Conservation (phyloP, 2,329 filamentous ascomycete genomes). For the Pseudogymnoascus sp. region DNA sequence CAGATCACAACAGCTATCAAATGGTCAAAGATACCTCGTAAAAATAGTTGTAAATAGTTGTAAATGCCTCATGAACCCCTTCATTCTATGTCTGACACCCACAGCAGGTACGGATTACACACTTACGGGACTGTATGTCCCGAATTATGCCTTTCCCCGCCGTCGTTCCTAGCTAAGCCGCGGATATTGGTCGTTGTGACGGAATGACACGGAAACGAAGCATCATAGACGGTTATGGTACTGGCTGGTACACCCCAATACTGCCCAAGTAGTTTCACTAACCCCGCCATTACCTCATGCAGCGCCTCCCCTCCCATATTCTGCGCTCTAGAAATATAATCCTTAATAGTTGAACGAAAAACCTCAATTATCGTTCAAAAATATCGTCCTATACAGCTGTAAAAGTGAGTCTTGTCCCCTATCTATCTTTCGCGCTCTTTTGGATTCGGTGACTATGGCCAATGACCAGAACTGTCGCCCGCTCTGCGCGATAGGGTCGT, state of each 20-base stretch:
- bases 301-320: neutral
- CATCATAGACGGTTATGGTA: slow-evolving; percentile 2
- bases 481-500: neutral
- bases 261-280: neutral
- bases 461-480: neutral
- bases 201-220: slow-evolving; percentile 7
- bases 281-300: slow-evolving; percentile 5
- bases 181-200: slow-evolving; percentile 1
- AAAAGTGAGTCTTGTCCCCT: neutral
- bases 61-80: neutral
- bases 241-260: neutral
- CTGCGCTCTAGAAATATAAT: neutral
- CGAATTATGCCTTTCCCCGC: neutral
- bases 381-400: neutral
- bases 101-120: neutral
- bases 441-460: neutral
- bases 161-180: neutral
- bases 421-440: slow-evolving; percentile 1
- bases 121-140: neutral
- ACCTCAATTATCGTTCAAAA: neutral
- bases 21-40: neutral
- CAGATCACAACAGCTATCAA: neutral
- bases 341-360: neutral
- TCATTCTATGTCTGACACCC: neutral
- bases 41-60: neutral